phyloP scores from a whole-genome alignment of 2,329 filamentous ascomycete genomes.

The Colletotrichum lupini region DNA sequence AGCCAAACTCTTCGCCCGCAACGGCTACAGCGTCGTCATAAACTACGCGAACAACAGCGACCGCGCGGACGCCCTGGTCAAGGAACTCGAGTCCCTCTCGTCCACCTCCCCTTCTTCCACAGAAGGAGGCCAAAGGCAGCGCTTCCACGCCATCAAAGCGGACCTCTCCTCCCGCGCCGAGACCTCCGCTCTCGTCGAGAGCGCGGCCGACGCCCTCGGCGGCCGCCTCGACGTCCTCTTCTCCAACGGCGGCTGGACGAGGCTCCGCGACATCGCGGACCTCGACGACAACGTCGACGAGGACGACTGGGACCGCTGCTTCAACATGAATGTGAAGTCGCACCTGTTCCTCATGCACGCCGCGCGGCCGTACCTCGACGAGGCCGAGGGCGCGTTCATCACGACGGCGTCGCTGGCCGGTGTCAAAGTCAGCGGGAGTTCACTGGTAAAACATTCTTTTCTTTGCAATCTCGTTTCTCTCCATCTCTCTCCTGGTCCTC shows the following conservation, averaged over 20 bases:
- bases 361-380: constrained; percentile 54
- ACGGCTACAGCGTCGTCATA: constrained; percentile 73
- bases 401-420: constrained; percentile 74
- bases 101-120: constrained; percentile 45
- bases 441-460: constrained; percentile 51
- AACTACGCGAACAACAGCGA: constrained; percentile 71
- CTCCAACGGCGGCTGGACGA: constrained; percentile 75
- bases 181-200: constrained; percentile 67
- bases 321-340: constrained; percentile 61
- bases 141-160: constrained; percentile 68
- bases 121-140: constrained; percentile 23
- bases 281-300: constrained; percentile 61
- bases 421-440: constrained; percentile 71
- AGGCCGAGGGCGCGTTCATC: constrained; percentile 67
- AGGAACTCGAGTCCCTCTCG: constrained; percentile 55
- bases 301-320: constrained; percentile 60
- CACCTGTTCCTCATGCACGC: constrained; percentile 61
- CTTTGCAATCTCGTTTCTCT: too few relatives aligned
- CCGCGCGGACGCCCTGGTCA: constrained; percentile 64
- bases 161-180: constrained; percentile 72
- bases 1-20: constrained; percentile 68
- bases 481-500: too few relatives aligned
- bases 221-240: constrained; percentile 79
- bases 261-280: constrained; percentile 54
- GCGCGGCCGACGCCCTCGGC: constrained; percentile 67